Conservation (phyloP, 805 yeast species). For the Candida sithepensis region DNA sequence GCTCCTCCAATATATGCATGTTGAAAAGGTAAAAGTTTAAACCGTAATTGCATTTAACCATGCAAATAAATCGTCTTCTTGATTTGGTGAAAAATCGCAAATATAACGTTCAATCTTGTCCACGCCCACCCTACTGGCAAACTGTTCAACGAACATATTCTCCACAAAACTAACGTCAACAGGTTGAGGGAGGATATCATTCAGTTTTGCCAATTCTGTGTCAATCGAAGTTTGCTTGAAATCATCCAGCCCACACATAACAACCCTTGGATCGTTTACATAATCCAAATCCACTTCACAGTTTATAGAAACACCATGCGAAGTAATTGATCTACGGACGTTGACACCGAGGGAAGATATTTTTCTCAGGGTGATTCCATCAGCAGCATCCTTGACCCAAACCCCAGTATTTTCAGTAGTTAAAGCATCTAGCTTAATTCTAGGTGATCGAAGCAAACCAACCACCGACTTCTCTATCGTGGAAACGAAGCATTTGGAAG, state of each 20-base stretch:
- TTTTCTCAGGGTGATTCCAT: conserved; percentile 42
- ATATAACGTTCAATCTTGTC: conserved; percentile 5
- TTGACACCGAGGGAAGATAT: conserved; percentile 90
- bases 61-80: conserved; percentile 1
- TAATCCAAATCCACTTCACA: conserved; percentile 67
- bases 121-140: conserved; percentile 37
- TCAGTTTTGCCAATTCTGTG: conserved; percentile 18
- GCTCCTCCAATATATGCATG: background rate
- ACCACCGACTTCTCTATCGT: conserved; percentile 40
- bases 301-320: conserved; percentile 88
- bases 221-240: conserved; percentile 53
- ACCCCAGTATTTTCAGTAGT: conserved; percentile 81
- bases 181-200: conserved; percentile 13
- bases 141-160: conserved; percentile 38
- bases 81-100: background rate
- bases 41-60: conserved; percentile 6
- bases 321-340: conserved; percentile 76
- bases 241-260: conserved; percentile 81
- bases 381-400: conserved; percentile 49
- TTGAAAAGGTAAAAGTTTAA: background rate
- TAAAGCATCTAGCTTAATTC: conserved; percentile 39
- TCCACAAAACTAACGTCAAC: conserved; percentile 34
- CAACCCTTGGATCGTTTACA: conserved; percentile 57
- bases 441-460: conserved; percentile 15
- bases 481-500: conserved; percentile 50